Base-by-base conservation (phyloP, 768 basidiomycete genomes). In the Artomyces pyxidatus region DNA sequence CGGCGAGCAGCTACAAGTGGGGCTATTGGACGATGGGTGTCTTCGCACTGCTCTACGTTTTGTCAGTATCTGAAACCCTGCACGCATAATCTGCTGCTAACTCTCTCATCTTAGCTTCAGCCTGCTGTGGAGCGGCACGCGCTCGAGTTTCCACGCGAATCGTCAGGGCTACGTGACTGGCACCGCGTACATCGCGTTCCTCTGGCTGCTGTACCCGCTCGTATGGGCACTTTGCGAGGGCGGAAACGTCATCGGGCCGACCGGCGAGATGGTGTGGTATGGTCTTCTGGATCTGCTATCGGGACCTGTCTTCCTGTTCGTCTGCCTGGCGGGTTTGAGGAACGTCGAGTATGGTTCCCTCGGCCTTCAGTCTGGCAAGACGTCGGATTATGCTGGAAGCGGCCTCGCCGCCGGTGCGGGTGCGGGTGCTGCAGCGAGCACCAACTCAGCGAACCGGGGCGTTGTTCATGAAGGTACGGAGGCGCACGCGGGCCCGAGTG, bases 1-100 rank as follows among this genome's bases (percentile, higher is more conserved):
- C 75, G n/a, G 37, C 55, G 0, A 72, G 71, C 22, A 63, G 67
- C 9, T 81, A 78, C 65, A 79, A 80, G 62, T 73, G 71, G 71
- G 71, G 66, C 3, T 77, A 64, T 62, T 80, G 59, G 60, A 60
- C 65, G 10, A 73, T 79, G 57, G 78, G 73, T 5, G 56, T 67
- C 30, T 63, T 63, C 28, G 73, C 75, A 5, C 63, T 76, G 42
- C 59, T 77, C 57, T 75, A 71, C 59, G 32, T 4, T 14, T n/a
- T n/a, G n/a, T n/a, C n/a, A n/a, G 6, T 35, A 17, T 3, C 32
- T 35, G 4, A 4, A 4, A 14, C 3, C 32, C 32, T 14, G 7
- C 32, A 14, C 32, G 4, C 32, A 35, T 14, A 3, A 35, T 35
- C 11, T 3, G 7, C 12, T 35, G 17, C 14, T 17, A 35, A 14